Evolutionary conservation across 371 early-diverging fungal species (phyloP), one percentile per base, ranked within the genome.

Genomic region (Apophysomyces trapeziformis): DNA sequence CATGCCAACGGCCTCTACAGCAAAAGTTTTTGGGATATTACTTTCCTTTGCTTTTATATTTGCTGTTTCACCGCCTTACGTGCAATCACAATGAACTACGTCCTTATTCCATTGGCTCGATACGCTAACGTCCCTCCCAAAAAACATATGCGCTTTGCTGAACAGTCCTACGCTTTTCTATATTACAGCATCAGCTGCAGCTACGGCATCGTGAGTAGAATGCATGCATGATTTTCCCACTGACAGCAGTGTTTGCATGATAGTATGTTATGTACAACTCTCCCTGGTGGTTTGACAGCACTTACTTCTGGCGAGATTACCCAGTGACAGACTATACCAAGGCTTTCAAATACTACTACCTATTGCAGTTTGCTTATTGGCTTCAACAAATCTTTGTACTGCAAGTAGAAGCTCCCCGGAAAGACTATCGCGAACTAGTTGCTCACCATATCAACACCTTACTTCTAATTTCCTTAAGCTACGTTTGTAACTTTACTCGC

Each of bases 371-470:
- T 70, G 85, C 89, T 7, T 92, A 85, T 64, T 92, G 92, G 92
- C 76, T 90, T 14, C 90, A 90, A 68, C 90, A 90, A 67, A 76
- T 92, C 67, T 89, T 90, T 75, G 90, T 90, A 5, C 70, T 91
- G 21, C 82, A 89, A 44, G 80, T 92, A 43, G 92, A 92, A 64
- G 90, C 84, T 54, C 86, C 82, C 7, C 81, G 92, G 60, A 91
- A 90, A 67, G 94, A 94, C 70, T 90, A 90, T 74, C 77, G 77
- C 45, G 89, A 86, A 43, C 75, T 92, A 73, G 71, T 87, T 7
- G 65, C 83, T 6, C 94, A 94, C 70, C 93, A 93, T 60, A 77
- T 90, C 56, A 88, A 92, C 60, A 93, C 94, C 3, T 65, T 88
- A 47, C 73, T 86, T 2, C 73, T 94, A 45, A 74, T 94, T 60